Conservation (phyloP, 495 filamentous ascomycete genomes). For the Penicillium argentinense region DNA sequence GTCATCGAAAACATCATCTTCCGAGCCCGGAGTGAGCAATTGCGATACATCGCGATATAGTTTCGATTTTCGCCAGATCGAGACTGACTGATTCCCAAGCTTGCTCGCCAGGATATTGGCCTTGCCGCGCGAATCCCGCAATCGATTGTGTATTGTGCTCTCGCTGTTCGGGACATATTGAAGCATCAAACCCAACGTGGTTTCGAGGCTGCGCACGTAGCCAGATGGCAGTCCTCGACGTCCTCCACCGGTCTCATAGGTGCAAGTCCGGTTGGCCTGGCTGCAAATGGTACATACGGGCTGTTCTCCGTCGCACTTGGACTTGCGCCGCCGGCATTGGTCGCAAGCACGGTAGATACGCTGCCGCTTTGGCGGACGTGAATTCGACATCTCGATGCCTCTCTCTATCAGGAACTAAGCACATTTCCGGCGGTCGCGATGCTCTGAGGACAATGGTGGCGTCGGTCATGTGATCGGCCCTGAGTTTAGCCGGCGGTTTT, state of each 20-base stretch:
- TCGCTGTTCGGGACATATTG: slow-evolving; percentile 32
- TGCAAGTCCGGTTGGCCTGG: slow-evolving; percentile 50
- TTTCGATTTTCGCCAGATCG: slow-evolving; percentile 23
- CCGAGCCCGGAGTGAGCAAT: slow-evolving; percentile 9
- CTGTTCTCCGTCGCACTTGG: slow-evolving; percentile 60
- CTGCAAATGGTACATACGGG: slow-evolving; percentile 58
- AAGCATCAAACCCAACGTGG: slow-evolving; percentile 42
- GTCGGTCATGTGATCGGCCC: slow-evolving; percentile 18
- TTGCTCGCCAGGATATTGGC: slow-evolving; percentile 37
- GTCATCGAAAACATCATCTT: slow-evolving; percentile 13
- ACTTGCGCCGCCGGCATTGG: slow-evolving; percentile 57
- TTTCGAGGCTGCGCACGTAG: slow-evolving; percentile 62
- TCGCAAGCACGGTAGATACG: slow-evolving; percentile 62
- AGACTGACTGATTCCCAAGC: slow-evolving; percentile 12
- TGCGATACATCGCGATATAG: slow-evolving; percentile 20
- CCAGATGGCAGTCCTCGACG: slow-evolving; percentile 65
- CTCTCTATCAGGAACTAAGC: not conserved
- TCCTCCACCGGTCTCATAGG: slow-evolving; percentile 58
- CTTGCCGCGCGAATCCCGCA: slow-evolving; percentile 38
- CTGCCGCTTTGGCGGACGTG: slow-evolving; percentile 34
- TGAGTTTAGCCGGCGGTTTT: slow-evolving; percentile 15
- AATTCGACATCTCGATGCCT: slow-evolving; percentile 5
- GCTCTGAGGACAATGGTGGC: not conserved
- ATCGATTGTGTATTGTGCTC: slow-evolving; percentile 25
- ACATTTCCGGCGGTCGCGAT: not conserved